Base-by-base conservation (phyloP, 306 rosid genomes). In the Begonia fuchsioides region DNA sequence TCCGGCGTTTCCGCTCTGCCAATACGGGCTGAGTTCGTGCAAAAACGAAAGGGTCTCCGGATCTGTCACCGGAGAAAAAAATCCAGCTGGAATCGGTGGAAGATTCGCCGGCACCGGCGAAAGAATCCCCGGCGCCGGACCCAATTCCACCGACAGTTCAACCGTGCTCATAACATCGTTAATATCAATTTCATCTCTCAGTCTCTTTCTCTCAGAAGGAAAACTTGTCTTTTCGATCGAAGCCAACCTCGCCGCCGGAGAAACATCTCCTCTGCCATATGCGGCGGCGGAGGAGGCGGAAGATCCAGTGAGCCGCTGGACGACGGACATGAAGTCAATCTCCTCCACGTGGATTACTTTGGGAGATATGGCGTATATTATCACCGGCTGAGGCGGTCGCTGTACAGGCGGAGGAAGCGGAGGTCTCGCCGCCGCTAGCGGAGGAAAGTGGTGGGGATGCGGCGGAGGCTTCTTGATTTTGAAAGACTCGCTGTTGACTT, bases 241-340 rank as follows among this genome's bases (percentile, higher is more conserved):
- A 17, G 97, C 97, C 1, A 84, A 60, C 13, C 95, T 75, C 12
- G 95, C 97, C 6, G 97, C 97, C 32, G 97, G 97, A 0, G 97
- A 90, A 0, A 90, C 59, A 12, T 71, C 78, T 5, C 88, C 94
- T 18, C 75, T 47, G 56, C 68, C 47, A 10, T 32, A 38, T 1
- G 44, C 12, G 35, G 49, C 47, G 12, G 58, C 15, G 1, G 67
- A n/a, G 0, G 70, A 46, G n/a, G 93, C 15, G 5, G 82, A 72
- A 0, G 72, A 75, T 0, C 97, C 97, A 10, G 97, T 90, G 56
- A 90, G 94, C 45, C 95, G 84, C 63, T 90, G 97, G 19, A 90
- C 95, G 11, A 75, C 53, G 68, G 87, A 77, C 95, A 79, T 81
- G 82, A 90, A 90, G 39, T 90, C 72, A 46, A 13, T 62, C 50